Evolutionary conservation across 768 basidiomycete species (phyloP), one percentile per base, ranked within the genome.

Genomic region (Strobilomyces confusus): DNA sequence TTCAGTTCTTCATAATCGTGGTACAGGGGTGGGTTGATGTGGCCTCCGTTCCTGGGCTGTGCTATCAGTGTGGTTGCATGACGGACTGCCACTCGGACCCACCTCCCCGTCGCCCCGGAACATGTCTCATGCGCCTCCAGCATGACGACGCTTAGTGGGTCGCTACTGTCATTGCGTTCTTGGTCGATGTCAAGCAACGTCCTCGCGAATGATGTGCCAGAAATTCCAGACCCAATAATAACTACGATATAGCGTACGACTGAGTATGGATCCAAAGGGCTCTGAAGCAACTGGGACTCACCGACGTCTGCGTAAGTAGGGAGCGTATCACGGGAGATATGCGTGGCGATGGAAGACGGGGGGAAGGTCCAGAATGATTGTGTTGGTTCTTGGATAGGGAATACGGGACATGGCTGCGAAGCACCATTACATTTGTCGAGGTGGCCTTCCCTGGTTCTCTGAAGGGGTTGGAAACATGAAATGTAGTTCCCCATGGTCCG

Each of bases 291-390:
- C 40, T 9, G 15, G 4, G 4, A 25, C 69, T 59, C 50, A 68
- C 69, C 81, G 2, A 90, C 69, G 57, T 91, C 89, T 6, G 80
- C 84, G 46, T 83, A 69, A 0, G 62, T 56, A 7, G 80, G 82
- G 8, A 74, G 59, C n/a, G 42, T 55, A 2, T 63, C 62, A 33
- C 56, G 56, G 7, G 59, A 66, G 36, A 20, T 33, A 23, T 63
- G 50, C 2, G 63, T 56, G 3, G 80, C 70, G 15, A 85, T 75
- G 15, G 74, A 63, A 0, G 82, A 75, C 0, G 73, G 70, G 2
- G 86, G 84, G 9, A 75, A 61, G 9, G 77, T 77, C 88, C 88
- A 91, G 62, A 83, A 88, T 1, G 89, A 75, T 15, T 68, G 63
- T 0, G 80, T 80, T 3, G 84, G 79, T 52, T 79, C 74, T 2